A percentile compares a stretch with the other conserved stretches of the same genome.
These are phyloP conservation scores for Globisporangium apiculatum DNA, from an alignment of 352 stramenopile genomes.

Conservation along the genomic window DNA sequence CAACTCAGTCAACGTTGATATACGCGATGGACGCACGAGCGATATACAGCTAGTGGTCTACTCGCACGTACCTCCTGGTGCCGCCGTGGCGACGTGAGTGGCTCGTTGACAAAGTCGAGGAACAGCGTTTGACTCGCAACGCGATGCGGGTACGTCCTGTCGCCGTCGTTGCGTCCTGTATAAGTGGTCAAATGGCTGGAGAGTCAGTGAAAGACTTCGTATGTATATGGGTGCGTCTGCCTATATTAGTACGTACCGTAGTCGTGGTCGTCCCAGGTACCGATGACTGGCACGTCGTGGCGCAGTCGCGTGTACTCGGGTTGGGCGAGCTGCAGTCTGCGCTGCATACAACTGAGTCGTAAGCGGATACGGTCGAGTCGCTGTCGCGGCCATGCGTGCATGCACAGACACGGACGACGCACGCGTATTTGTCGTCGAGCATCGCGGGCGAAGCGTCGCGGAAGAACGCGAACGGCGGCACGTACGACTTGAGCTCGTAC, in stretches of 20 bases:
- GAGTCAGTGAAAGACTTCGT: not conserved
- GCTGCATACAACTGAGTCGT: not conserved
- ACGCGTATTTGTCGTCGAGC: slow-evolving; percentile 59
- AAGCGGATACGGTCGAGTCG: not conserved
- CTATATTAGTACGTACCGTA: slow-evolving; percentile 43
- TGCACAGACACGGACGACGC: slow-evolving; percentile 9
- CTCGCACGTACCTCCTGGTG: slow-evolving; percentile 43
- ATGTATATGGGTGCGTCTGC: not conserved
- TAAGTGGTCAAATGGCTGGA: not conserved
- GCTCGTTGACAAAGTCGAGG: slow-evolving; percentile 79
- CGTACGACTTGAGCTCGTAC: slow-evolving; percentile 25
- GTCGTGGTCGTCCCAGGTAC: slow-evolving; percentile 89
- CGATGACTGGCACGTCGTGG: slow-evolving; percentile 60
- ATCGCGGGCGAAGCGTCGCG: slow-evolving; percentile 35
- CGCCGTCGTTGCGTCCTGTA: slow-evolving; percentile 51
- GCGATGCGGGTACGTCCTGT: slow-evolving; percentile 65
- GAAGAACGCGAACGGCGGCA: slow-evolving; percentile 56
- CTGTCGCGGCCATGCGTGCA: not conserved
- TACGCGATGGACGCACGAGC: not conserved
- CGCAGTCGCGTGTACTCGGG: slow-evolving; percentile 57
- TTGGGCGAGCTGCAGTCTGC: slow-evolving; percentile 53
- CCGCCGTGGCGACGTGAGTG: slow-evolving; percentile 61
- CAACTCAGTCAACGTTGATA: no score
- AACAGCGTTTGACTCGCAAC: slow-evolving; percentile 80
- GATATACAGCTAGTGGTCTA: not conserved